phyloP scores from a whole-genome alignment of 2,329 filamentous ascomycete species.

The Paecilomyces dactylethromorphus region DNA sequence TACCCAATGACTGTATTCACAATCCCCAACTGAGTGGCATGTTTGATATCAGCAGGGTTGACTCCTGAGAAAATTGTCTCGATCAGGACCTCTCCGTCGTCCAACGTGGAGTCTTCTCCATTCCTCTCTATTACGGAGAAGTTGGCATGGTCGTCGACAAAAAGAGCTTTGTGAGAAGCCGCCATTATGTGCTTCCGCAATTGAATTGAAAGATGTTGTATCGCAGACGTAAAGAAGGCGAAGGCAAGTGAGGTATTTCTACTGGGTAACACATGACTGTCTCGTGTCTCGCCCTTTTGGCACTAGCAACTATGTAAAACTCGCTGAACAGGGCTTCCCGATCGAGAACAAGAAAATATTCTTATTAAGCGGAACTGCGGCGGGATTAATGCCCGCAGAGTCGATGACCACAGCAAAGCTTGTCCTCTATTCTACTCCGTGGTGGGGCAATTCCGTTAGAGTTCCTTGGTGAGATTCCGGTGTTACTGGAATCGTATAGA shows the following conservation, averaged over 20 bases:
- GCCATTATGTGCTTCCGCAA: not conserved
- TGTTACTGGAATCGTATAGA: not conserved
- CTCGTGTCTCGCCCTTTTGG: not conserved
- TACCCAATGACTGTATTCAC: conserved; percentile 2
- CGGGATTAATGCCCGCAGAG: not conserved
- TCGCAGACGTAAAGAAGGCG: not conserved
- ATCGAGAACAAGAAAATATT: not conserved
- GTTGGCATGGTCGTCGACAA: not conserved
- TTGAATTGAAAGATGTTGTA: not conserved
- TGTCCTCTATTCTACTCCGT: too few relatives aligned
- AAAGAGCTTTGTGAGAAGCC: not conserved
- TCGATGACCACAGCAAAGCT: not conserved
- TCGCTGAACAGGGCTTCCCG: too few relatives aligned
- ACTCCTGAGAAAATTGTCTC: not conserved
- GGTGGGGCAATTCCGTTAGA: not conserved
- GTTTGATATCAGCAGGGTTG: conserved; percentile 4
- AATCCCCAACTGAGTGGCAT: conserved; percentile 2
- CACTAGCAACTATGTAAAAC: too few relatives aligned
- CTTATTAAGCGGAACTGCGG: not conserved
- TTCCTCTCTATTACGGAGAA: not conserved
- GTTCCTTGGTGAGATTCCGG: not conserved
- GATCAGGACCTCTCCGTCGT: not conserved
- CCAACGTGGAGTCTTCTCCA: not conserved
- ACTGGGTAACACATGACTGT: not conserved
- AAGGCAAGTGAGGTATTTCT: not conserved